Conservation (phyloP, 768 basidiomycete genomes). For the Wakefieldia striispora region DNA sequence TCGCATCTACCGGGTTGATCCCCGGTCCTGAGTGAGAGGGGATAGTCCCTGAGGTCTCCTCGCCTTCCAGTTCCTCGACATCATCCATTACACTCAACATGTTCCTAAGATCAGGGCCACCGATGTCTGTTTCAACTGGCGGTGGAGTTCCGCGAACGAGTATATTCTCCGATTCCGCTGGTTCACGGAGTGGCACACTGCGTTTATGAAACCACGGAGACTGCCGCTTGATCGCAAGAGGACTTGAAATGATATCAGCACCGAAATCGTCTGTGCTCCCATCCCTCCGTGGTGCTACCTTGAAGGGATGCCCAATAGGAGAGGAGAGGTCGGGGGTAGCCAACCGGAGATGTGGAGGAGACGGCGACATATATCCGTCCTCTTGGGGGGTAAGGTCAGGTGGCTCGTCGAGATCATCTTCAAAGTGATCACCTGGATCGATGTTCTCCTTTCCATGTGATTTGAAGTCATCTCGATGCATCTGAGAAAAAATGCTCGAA, state of each 20-base stretch:
- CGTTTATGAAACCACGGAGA: slow-evolving; percentile 10
- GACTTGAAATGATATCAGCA: slow-evolving; percentile 43
- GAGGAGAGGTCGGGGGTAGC: slow-evolving; percentile 67
- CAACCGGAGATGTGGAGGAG: slow-evolving; percentile 46
- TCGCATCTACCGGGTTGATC: slow-evolving; percentile 22
- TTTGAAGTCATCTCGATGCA: slow-evolving; percentile 43
- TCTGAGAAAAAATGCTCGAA: slow-evolving; percentile 28
- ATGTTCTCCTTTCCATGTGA: slow-evolving; percentile 38
- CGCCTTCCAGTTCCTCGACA: slow-evolving; percentile 36
- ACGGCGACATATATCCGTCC: slow-evolving; percentile 80
- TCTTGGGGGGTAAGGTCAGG: slow-evolving; percentile 61
- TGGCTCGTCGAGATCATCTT: slow-evolving; percentile 39
- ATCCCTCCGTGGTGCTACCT: slow-evolving; percentile 9
- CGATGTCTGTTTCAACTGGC: slow-evolving; percentile 11
- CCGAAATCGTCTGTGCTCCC: slow-evolving; percentile 43
- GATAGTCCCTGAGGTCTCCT: slow-evolving; percentile 27
- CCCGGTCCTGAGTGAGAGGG: slow-evolving; percentile 36
- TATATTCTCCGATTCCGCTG: slow-evolving; percentile 7
- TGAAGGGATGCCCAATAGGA: slow-evolving; percentile 42
- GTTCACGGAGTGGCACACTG: slow-evolving; percentile 1
- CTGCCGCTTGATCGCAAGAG: slow-evolving; percentile 22
- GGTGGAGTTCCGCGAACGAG: slow-evolving; percentile 34
- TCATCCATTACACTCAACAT: slow-evolving; percentile 46
- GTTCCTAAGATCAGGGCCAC: slow-evolving; percentile 46
- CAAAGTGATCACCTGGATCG: slow-evolving; percentile 37